Base-by-base conservation (phyloP, 768 basidiomycete species). In the Tephrocybe sp. region DNA sequence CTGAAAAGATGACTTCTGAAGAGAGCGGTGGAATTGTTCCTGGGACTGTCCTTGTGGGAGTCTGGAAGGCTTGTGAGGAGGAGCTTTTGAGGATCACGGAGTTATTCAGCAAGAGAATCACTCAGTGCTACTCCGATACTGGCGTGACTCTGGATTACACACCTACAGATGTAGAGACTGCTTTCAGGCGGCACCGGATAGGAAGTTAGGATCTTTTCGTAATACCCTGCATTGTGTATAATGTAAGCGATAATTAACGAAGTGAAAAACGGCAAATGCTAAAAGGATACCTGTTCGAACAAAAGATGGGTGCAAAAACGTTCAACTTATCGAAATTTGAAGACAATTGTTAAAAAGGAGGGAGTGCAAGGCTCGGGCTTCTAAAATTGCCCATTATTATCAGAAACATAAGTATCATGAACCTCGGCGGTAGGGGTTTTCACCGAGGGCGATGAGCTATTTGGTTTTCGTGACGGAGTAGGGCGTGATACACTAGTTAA, bases 61-160 rank as follows among this genome's bases (percentile, higher is more conserved):
- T 96, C 2, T 97, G 94, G 94, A 90, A 83, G 62, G 86, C 91
- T 30, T 92, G 92, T 66, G 92, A 95, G 66, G 86, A 88, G 47
- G 92, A 94, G 61, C 64, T 97, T 51, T 66, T 87, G 54, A 78
- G 80, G 54, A 77, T 93, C 57, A 89, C 87, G 7, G 83, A 86
- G 55, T 68, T 80, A 39, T 93, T 90, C 68, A 66, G 65, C 43
- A 83, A 77, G 53, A 73, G 86, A 54, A 88, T 97, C 56, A 69
- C 76, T 10, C 84, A 88, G 63, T 91, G 92, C 62, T 98, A 96
- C 67, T 76, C 74, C 15, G 91, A 90, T 44, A 79, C 75, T 43
- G 86, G 88, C 1, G 66, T 89, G 23, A 68, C 77, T 7, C 67
- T 95, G 48, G 94, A 98, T 57, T 97, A 88, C 58, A 79, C 80